phyloP scores from a whole-genome alignment of 2,329 filamentous ascomycete genomes.

The Botrytis pseudocinerea region DNA sequence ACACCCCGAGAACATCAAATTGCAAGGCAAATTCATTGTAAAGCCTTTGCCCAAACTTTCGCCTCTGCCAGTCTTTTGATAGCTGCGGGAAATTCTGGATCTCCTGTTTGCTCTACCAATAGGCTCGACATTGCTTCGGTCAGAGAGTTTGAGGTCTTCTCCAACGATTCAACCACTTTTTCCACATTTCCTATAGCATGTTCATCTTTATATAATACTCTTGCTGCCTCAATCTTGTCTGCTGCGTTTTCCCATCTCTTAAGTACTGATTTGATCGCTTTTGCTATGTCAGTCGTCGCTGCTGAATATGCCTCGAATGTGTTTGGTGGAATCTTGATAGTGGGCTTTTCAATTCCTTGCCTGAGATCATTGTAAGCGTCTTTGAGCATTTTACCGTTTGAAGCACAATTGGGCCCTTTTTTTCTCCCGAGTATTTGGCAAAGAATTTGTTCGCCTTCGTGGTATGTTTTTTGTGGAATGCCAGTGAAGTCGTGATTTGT shows the following conservation, averaged over 20 bases:
- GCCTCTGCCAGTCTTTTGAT: not conserved
- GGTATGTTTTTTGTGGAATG: not conserved
- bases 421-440: not conserved
- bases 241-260: not conserved
- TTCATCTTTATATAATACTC: not conserved
- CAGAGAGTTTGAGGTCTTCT: not conserved
- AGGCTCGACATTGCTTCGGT: not conserved
- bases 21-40: not conserved
- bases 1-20: not conserved
- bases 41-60: not conserved
- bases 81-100: not conserved
- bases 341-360: not conserved
- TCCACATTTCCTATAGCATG: not conserved
- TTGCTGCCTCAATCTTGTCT: not conserved
- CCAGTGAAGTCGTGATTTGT: not conserved
- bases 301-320: not conserved
- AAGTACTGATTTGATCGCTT: not conserved
- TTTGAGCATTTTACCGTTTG: not conserved
- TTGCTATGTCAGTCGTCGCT: not conserved
- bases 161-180: not conserved
- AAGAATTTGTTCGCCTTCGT: constrained; percentile 1
- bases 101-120: not conserved
- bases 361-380: not conserved
- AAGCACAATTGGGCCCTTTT: not conserved
- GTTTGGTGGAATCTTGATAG: not conserved